A percentile compares a stretch with the other conserved stretches of the same genome.
Evolutionary conservation across 768 basidiomycete genomes (phyloP).

Genomic region (Galerina marginata): DNA sequence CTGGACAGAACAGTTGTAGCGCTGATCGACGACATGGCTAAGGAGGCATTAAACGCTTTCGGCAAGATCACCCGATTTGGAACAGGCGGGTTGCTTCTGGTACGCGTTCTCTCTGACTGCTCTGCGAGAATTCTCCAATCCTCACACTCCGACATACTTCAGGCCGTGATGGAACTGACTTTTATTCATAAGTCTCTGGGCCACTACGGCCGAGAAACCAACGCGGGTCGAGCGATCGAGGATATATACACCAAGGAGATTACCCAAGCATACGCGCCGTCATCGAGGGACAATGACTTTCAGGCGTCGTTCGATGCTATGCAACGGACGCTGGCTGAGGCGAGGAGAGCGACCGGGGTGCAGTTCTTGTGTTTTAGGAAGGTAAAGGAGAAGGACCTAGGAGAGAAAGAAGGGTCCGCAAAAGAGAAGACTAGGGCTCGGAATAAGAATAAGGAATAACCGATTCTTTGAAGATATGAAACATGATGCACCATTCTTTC

Average conservation of each 20-base stretch:
- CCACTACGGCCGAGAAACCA: slow-evolving; percentile 76
- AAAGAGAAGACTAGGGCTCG: neutral
- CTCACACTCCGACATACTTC: slow-evolving; percentile 3
- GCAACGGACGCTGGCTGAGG: slow-evolving; percentile 84
- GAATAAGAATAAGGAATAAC: neutral
- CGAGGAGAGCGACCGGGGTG: slow-evolving; percentile 85
- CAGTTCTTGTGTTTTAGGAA: slow-evolving; percentile 93
- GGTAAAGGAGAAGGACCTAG: slow-evolving; percentile 42
- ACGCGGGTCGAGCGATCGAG: slow-evolving; percentile 81
- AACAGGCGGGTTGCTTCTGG: slow-evolving; percentile 98
- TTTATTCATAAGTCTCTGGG: slow-evolving; percentile 96
- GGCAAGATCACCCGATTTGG: slow-evolving; percentile 86
- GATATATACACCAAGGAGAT: slow-evolving; percentile 89
- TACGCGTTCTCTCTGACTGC: slow-evolving; percentile 41
- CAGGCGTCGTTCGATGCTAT: slow-evolving; percentile 86
- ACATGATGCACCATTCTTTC: no score
- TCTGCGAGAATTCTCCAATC: neutral
- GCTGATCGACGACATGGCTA: slow-evolving; percentile 80
- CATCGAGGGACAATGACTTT: slow-evolving; percentile 80
- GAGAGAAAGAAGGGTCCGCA: neutral
- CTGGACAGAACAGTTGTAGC: slow-evolving; percentile 79
- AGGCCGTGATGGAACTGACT: slow-evolving; percentile 98
- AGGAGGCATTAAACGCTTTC: slow-evolving; percentile 83
- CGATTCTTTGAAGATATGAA: neutral
- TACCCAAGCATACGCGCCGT: slow-evolving; percentile 86